A percentile compares a stretch with the other conserved stretches of the same genome.
Evolutionary conservation across 176 grass and related monocot species (phyloP).

Genomic region (Rhynchospora pubera): DNA sequence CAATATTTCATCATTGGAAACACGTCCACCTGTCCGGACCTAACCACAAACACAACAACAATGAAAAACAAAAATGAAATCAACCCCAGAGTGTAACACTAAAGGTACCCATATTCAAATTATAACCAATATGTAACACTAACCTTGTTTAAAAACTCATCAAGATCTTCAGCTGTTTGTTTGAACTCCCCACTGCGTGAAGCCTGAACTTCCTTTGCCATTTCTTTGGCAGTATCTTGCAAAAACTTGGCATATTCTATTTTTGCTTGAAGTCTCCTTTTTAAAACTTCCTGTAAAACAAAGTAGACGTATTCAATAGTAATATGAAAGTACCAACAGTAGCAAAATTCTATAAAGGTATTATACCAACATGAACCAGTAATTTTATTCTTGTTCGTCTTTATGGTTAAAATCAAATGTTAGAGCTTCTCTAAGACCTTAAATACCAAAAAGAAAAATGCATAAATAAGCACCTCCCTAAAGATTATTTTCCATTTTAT

Average conservation of each 20-base stretch:
- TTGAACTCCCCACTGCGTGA: slow-evolving; percentile 70
- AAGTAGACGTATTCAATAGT: background rate
- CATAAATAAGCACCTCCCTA: background rate
- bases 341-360: background rate
- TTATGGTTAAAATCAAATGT: background rate
- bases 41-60: slow-evolving; percentile 38
- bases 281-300: slow-evolving; percentile 60
- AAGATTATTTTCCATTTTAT: background rate
- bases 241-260: slow-evolving; percentile 93
- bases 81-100: slow-evolving; percentile 16
- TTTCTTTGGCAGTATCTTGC: slow-evolving; percentile 91
- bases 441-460: background rate
- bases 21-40: slow-evolving; percentile 85
- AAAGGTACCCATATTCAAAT: slow-evolving; percentile 1
- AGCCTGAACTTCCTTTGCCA: slow-evolving; percentile 81
- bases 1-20: slow-evolving; percentile 92
- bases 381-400: background rate
- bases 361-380: background rate
- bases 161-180: slow-evolving; percentile 91
- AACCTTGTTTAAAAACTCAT: slow-evolving; percentile 86
- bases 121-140: slow-evolving; percentile 17
- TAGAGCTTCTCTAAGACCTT: background rate
- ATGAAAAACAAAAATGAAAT: slow-evolving; percentile 27
- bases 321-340: background rate
- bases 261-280: slow-evolving; percentile 83